phyloP scores from a whole-genome alignment of 23 red algal species.

The Cyanidium caldarium region DNA sequence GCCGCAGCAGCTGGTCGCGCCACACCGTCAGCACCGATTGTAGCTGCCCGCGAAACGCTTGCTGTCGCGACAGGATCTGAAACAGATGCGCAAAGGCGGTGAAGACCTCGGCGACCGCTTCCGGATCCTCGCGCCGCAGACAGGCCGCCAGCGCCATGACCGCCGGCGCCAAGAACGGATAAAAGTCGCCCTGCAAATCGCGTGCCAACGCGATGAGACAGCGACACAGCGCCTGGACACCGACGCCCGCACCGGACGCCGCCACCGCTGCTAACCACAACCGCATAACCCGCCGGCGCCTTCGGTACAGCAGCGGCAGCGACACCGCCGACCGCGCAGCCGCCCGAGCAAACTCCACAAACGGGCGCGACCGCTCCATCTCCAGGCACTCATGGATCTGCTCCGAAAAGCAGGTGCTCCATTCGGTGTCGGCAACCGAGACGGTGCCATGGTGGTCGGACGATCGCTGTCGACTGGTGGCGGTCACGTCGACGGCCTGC shows the following conservation, averaged over 20 bases:
- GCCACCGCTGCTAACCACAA: background rate
- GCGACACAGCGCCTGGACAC: background rate
- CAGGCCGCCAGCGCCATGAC: background rate
- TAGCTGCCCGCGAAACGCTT: background rate
- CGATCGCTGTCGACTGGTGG: background rate
- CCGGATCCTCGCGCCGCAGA: background rate
- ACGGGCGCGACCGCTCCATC: background rate
- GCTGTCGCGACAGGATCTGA: background rate
- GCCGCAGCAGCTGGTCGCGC: background rate
- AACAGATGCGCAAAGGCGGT: background rate
- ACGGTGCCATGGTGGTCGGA: too few relatives aligned
- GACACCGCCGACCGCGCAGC: background rate
- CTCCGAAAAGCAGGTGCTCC: too few relatives aligned
- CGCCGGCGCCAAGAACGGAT: background rate
- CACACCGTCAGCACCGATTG: background rate
- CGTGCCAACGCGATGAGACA: background rate
- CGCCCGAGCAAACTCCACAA: background rate
- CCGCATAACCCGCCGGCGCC: background rate
- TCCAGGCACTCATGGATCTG: background rate
- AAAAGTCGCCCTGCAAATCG: background rate
- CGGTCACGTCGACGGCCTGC: background rate
- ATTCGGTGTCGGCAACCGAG: too few relatives aligned
- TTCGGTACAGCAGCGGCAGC: background rate
- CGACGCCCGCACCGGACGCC: background rate
- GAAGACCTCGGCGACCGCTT: background rate